Percentiles rank a stretch among this genome's conserved stretches.
Conservation (phyloP, 257 asterid species). For the Avicennia marina region DNA sequence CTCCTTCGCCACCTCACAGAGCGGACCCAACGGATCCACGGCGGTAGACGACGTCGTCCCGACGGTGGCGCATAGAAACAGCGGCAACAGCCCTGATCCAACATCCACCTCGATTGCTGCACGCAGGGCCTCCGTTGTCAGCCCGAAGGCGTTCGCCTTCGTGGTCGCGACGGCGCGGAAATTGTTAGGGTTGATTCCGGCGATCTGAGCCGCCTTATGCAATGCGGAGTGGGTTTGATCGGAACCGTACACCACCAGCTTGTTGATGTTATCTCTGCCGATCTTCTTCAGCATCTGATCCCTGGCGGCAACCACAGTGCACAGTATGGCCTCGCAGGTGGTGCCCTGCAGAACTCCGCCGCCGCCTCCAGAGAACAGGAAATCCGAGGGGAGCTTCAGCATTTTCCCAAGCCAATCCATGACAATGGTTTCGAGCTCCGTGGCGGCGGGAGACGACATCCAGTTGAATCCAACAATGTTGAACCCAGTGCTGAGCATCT, state of each 20-base stretch:
- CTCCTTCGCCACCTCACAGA: conserved; percentile 46
- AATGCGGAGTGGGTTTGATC: conserved; percentile 68
- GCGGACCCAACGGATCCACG: conserved; percentile 40
- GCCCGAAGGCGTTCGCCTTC: conserved; percentile 27
- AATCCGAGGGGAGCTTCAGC: conserved; percentile 51
- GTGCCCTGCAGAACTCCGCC: conserved; percentile 78
- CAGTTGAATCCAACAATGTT: conserved; percentile 74
- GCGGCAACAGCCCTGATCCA: conserved; percentile 43
- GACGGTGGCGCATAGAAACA: conserved; percentile 56
- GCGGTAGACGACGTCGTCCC: conserved; percentile 70
- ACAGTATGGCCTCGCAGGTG: conserved; percentile 57
- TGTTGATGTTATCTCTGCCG: conserved; percentile 41
- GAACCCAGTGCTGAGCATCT: conserved; percentile 59
- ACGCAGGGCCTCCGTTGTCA: conserved; percentile 30
- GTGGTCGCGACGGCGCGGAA: conserved; percentile 45
- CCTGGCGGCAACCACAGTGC: conserved; percentile 60
- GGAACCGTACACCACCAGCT: conserved; percentile 57
- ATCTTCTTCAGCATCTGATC: conserved; percentile 38
- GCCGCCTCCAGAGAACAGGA: conserved; percentile 63
- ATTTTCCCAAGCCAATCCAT: conserved; percentile 73
- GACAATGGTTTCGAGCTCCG: conserved; percentile 72
- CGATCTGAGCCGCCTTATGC: conserved; percentile 59
- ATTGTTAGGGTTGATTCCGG: conserved; percentile 48
- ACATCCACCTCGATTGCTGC: conserved; percentile 35
- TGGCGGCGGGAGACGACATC: conserved; percentile 81